Evolutionary conservation across 2,329 filamentous ascomycete species (phyloP).

Genomic region (Colletotrichum godetiae): DNA sequence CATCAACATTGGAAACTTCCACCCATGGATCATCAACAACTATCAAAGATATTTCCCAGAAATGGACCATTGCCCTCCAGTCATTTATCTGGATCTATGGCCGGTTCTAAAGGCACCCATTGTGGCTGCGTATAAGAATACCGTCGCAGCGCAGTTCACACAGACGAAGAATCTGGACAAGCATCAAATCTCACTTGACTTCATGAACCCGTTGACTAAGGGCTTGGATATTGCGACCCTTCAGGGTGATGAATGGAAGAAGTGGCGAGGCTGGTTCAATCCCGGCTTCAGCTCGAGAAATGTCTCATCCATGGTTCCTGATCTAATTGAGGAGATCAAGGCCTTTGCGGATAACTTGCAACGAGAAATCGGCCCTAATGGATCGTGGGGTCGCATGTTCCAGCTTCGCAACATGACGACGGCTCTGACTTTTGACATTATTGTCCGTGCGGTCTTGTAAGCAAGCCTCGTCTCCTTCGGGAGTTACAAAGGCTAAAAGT

Average conservation of each 20-base stretch:
- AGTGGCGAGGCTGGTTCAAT: conserved; percentile 47
- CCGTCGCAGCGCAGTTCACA: conserved; percentile 36
- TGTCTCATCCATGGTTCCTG: conserved; percentile 1
- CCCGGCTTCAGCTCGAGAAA: conserved; percentile 44
- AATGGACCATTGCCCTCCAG: conserved; percentile 30
- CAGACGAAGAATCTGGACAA: conserved; percentile 31
- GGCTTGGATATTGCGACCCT: conserved; percentile 8
- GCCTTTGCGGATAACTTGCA: conserved; percentile 10
- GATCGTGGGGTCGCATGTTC: conserved; percentile 23
- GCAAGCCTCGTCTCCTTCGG: background rate
- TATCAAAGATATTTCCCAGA: conserved; percentile 20
- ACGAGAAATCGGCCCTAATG: background rate
- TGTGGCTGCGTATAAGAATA: conserved; percentile 27
- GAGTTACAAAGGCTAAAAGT: background rate
- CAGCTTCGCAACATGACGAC: conserved; percentile 26
- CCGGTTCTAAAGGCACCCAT: conserved; percentile 33
- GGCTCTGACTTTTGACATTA: conserved; percentile 39
- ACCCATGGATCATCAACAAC: conserved; percentile 17
- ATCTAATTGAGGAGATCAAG: conserved; percentile 13
- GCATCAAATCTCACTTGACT: conserved; percentile 15
- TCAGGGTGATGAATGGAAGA: conserved; percentile 25
- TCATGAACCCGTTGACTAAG: conserved; percentile 22
- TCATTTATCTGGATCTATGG: conserved; percentile 39
- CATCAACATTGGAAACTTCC: conserved; percentile 2
- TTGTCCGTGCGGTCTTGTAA: conserved; percentile 43